These are phyloP conservation scores for Penicillium sp. DNA, from an alignment of 2,329 filamentous ascomycete species.

Conservation along the genomic window DNA sequence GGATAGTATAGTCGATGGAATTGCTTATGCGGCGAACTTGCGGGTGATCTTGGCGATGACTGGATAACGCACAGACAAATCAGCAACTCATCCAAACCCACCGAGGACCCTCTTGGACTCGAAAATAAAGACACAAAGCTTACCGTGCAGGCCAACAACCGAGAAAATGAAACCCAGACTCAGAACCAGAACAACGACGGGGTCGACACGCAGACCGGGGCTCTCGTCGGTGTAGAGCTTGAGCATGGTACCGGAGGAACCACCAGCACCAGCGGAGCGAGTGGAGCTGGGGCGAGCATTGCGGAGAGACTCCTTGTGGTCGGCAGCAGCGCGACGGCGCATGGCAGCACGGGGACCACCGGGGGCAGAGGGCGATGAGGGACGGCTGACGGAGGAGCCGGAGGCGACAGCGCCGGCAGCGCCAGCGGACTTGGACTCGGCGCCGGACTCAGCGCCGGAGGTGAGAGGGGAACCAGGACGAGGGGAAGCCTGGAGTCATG, in stretches of 20 bases:
- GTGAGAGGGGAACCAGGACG: slow-evolving; percentile 46
- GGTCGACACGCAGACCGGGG: slow-evolving; percentile 95
- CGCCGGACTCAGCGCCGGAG: slow-evolving; percentile 47
- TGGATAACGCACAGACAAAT: slow-evolving; percentile 40
- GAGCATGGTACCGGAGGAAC: slow-evolving; percentile 97
- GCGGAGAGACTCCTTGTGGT: slow-evolving; percentile 95
- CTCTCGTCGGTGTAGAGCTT: slow-evolving; percentile 99
- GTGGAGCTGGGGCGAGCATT: slow-evolving; percentile 93
- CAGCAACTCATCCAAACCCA: slow-evolving; percentile 6
- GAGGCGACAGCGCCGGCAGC: slow-evolving; percentile 54
- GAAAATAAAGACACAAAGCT: slow-evolving; percentile 37
- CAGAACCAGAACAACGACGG: slow-evolving; percentile 93
- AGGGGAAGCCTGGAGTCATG: slow-evolving; percentile 34
- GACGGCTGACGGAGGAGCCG: slow-evolving; percentile 72
- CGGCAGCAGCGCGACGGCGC: slow-evolving; percentile 89
- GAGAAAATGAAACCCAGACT: slow-evolving; percentile 98
- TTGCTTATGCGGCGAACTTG: slow-evolving; percentile 67
- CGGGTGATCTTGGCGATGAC: slow-evolving; percentile 95
- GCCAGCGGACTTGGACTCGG: slow-evolving; percentile 43
- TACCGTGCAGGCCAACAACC: slow-evolving; percentile 96
- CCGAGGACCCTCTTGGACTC: slow-evolving; percentile 2
- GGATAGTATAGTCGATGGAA: slow-evolving; percentile 1
- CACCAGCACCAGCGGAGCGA: slow-evolving; percentile 87
- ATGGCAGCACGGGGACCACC: slow-evolving; percentile 95
- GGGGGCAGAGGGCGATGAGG: slow-evolving; percentile 83